Percentiles rank a stretch among this genome's conserved stretches.
Evolutionary conservation across 495 filamentous ascomycete species (phyloP).

Genomic region (Penicillium samsonianum): DNA sequence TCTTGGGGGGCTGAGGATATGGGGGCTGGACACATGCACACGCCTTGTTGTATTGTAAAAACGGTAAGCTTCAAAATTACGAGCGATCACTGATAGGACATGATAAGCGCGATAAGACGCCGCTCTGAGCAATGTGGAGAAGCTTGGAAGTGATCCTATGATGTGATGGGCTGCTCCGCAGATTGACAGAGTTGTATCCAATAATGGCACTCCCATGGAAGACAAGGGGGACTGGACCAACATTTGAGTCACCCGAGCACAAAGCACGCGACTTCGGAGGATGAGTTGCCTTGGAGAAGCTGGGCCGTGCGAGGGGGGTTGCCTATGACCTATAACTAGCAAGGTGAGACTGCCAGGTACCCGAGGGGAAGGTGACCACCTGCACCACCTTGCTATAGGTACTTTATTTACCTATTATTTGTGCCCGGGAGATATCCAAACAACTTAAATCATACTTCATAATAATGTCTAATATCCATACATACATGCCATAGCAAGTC

Average conservation of each 20-base stretch:
- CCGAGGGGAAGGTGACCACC: slow-evolving; percentile 13
- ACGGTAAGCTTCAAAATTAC: slow-evolving; percentile 2
- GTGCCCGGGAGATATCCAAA: not conserved
- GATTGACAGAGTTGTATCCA: slow-evolving; percentile 11
- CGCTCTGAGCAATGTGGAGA: slow-evolving; percentile 12
- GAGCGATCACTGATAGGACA: not conserved
- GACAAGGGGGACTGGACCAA: slow-evolving; percentile 9
- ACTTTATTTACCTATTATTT: not conserved
- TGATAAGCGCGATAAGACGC: slow-evolving; percentile 21
- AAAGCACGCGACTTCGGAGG: slow-evolving; percentile 38
- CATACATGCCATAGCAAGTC: not conserved
- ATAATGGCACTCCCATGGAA: slow-evolving; percentile 5
- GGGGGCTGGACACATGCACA: slow-evolving; percentile 11
- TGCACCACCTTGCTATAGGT: not conserved
- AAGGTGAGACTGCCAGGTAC: slow-evolving; percentile 29
- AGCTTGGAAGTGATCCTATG: slow-evolving; percentile 8
- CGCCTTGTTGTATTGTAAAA: not conserved
- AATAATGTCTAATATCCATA: not conserved
- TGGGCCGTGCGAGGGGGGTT: slow-evolving; percentile 18
- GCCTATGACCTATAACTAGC: not conserved
- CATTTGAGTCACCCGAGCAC: slow-evolving; percentile 16
- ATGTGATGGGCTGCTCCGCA: slow-evolving; percentile 12
- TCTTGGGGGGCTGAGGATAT: not conserved
- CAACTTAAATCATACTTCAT: not conserved
- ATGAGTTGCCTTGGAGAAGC: slow-evolving; percentile 27